Conservation (phyloP, 495 filamentous ascomycete species). For the Neurospora terricola region DNA sequence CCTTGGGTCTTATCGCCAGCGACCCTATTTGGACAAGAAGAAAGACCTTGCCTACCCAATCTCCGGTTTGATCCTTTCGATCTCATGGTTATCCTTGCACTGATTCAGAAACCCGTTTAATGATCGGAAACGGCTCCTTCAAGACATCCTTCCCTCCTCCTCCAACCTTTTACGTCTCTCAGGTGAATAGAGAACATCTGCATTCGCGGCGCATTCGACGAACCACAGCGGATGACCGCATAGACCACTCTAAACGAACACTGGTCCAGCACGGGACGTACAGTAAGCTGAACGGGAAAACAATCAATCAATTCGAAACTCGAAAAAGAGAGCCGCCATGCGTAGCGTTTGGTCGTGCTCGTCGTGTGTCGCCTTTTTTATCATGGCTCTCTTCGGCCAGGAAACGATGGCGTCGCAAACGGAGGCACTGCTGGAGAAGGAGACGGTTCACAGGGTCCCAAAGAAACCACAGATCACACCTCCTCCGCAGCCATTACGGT, state of each 20-base stretch:
- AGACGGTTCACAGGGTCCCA: slow-evolving; percentile 23
- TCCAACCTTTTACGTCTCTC: background rate
- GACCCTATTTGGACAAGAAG: slow-evolving; percentile 1
- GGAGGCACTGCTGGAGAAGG: slow-evolving; percentile 3
- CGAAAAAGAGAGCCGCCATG: slow-evolving; percentile 18
- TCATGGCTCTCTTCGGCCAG: slow-evolving; percentile 16
- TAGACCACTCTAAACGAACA: background rate
- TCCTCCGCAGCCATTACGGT: slow-evolving; percentile 16
- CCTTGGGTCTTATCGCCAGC: background rate
- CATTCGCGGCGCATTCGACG: background rate
- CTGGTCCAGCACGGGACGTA: background rate
- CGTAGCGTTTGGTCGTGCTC: slow-evolving; percentile 17
- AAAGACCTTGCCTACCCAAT: slow-evolving; percentile 11
- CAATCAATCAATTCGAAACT: background rate
- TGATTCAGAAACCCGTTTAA: background rate
- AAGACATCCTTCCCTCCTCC: background rate
- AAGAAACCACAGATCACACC: slow-evolving; percentile 15
- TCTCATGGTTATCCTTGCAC: background rate
- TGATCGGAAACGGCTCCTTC: background rate
- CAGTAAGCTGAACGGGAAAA: background rate
- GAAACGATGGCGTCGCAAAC: slow-evolving; percentile 13
- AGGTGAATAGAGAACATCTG: background rate
- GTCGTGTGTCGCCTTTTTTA: slow-evolving; percentile 14
- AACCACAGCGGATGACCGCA: background rate
- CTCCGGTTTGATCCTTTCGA: background rate